phyloP scores from a whole-genome alignment of 116 monocot genomes.

The Papilionanthe hybrid region DNA sequence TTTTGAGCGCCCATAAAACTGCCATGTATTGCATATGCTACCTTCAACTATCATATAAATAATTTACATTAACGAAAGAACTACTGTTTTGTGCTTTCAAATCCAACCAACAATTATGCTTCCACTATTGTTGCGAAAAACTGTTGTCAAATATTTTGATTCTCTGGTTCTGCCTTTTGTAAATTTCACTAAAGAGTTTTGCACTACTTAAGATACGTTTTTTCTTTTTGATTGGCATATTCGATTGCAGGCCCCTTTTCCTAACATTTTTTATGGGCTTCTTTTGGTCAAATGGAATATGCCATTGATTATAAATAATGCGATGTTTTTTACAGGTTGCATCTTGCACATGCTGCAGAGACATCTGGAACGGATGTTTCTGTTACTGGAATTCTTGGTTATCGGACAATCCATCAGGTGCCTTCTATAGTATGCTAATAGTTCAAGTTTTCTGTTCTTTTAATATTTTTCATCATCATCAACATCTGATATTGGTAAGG shows the following conservation, averaged over 20 bases:
- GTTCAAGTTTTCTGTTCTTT: constrained; percentile 2
- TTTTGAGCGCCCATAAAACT: no score
- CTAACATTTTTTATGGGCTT: neutral
- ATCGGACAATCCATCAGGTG: constrained; percentile 90
- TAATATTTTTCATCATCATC: neutral
- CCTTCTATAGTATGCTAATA: constrained; percentile 7
- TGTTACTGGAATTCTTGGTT: constrained; percentile 84
- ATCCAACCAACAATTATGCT: no score
- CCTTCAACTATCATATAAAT: no score
- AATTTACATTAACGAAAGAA: no score
- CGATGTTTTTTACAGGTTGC: constrained; percentile 33
- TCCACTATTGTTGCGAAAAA: no score
- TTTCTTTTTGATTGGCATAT: neutral
- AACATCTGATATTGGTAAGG: neutral
- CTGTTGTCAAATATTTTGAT: neutral
- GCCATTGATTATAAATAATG: neutral
- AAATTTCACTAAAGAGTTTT: no score
- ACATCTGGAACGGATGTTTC: constrained; percentile 65
- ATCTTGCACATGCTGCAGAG: constrained; percentile 55
- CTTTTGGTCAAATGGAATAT: neutral
- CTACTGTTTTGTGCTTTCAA: no score
- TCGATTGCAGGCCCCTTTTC: neutral
- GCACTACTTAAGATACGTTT: neutral
- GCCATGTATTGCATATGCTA: no score
- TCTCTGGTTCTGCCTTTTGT: neutral